Percentiles rank a stretch among this genome's conserved stretches.
These are phyloP conservation scores for Pichia eremophila DNA, from an alignment of 805 yeast genomes.

Conservation along the genomic window DNA sequence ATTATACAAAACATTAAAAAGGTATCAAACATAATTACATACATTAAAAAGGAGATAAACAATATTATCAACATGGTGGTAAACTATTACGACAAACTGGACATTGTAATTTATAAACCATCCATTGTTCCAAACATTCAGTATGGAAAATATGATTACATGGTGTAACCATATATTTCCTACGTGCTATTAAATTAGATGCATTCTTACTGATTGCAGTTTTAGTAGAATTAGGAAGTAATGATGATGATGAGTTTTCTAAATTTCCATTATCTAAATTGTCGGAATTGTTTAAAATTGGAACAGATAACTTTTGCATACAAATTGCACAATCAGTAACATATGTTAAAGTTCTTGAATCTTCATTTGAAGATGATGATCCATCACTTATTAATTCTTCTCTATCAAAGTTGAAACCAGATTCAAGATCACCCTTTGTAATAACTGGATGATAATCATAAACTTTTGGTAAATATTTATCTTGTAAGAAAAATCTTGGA, in stretches of 20 bases:
- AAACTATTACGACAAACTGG: slow-evolving; percentile 83
- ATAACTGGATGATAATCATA: slow-evolving; percentile 75
- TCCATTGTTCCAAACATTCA: slow-evolving; percentile 86
- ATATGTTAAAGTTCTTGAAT: slow-evolving; percentile 28
- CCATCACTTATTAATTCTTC: slow-evolving; percentile 10
- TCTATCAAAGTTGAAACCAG: slow-evolving; percentile 41
- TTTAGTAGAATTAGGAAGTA: background rate
- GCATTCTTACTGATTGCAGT: slow-evolving; percentile 9
- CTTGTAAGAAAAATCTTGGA: slow-evolving; percentile 77
- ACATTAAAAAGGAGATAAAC: too few relatives aligned
- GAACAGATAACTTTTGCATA: slow-evolving; percentile 68
- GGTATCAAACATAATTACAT: too few relatives aligned
- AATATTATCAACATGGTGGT: slow-evolving; percentile 55
- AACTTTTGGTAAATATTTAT: slow-evolving; percentile 63
- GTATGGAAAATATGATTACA: slow-evolving; percentile 87
- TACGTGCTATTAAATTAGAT: slow-evolving; percentile 22
- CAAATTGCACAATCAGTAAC: slow-evolving; percentile 81
- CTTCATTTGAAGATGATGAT: slow-evolving; percentile 14
- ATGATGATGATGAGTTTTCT: background rate
- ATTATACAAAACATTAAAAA: too few relatives aligned
- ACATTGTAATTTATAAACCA: slow-evolving; percentile 86
- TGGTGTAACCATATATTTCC: slow-evolving; percentile 76
- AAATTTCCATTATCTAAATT: slow-evolving; percentile 8
- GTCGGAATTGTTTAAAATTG: slow-evolving; percentile 25
- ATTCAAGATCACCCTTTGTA: slow-evolving; percentile 49